Base-by-base conservation (phyloP, 148 eudicot species). In the Heliamphora exappendiculata region DNA sequence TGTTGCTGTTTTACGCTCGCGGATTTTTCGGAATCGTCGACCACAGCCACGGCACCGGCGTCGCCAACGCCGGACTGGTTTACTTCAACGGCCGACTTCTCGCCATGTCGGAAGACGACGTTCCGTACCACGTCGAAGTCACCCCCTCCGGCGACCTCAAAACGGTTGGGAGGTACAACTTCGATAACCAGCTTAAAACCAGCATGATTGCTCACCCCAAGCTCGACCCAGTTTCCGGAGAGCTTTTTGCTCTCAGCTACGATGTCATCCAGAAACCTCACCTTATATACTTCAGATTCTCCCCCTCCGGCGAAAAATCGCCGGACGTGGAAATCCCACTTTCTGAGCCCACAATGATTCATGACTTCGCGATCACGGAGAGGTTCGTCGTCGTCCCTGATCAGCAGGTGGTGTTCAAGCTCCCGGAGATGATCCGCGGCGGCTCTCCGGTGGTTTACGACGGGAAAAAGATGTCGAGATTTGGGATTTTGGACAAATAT, bases 41-140 rank as follows among this genome's bases (percentile, higher is more conserved):
- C 39, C 77, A 37, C 22, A 42, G 44, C 54, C 62, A 72, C 2
- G 89, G 89, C 37, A 80, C 72, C 11, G 89, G 89, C 13, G 85
- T 82, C 0, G 87, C 89, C 0, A 86, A 86, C 75, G 89, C 89
- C 7, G 89, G 89, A 24, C 65, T 86, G 1, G 87, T 84, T 0
- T 86, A 71, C 49, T 84, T 84, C 75, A 80, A 86, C 72, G 51
- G 74, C n/a, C 73, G 79, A 3, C 57, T 87, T 2, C 75, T 87
- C 1, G 89, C 89, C 12, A 87, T 84, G 89, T 87, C 87, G 14
- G 89, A 87, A 51, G 89, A 87, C 4, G 89, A 87, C 34, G 67
- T 84, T 24, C 89, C 89, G 1, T 87, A 87, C 45, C 76, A 87
- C 0, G 78, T 87, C 4, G 31, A 36, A 13, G 36, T 87, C 29